Evolutionary conservation across 495 filamentous ascomycete genomes (phyloP).

Genomic region (Xeromyces bisporus): DNA sequence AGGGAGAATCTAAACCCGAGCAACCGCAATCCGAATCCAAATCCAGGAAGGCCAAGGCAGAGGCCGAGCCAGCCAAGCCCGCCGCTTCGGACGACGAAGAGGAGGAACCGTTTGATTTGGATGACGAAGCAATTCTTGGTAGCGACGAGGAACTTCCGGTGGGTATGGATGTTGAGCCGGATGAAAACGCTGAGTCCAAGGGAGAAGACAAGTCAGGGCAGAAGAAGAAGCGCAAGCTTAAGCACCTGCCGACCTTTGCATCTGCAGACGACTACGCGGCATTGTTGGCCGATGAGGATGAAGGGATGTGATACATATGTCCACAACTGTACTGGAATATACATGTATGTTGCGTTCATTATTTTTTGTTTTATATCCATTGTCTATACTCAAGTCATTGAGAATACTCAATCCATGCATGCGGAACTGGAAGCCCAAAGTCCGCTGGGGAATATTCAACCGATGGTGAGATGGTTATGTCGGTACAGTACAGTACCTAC

Average conservation of each 20-base stretch:
- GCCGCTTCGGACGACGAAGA: slow-evolving; percentile 30
- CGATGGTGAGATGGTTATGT: no score
- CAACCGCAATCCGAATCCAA: slow-evolving; percentile 6
- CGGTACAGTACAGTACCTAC: no score
- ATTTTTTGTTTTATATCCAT: no score
- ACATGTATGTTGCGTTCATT: slow-evolving; percentile 1
- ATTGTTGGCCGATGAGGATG: slow-evolving; percentile 60
- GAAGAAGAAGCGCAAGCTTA: slow-evolving; percentile 67
- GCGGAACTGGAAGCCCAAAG: no score
- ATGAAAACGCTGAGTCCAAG: slow-evolving; percentile 17
- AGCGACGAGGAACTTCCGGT: slow-evolving; percentile 39
- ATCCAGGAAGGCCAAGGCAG: slow-evolving; percentile 21
- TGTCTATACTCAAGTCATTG: no score
- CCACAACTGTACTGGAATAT: not conserved
- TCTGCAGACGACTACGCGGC: slow-evolving; percentile 85
- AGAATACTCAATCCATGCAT: no score
- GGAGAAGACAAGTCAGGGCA: slow-evolving; percentile 36
- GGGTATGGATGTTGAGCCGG: slow-evolving; percentile 34
- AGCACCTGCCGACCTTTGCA: slow-evolving; percentile 79
- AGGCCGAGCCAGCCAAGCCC: slow-evolving; percentile 23
- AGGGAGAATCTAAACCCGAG: slow-evolving; percentile 16
- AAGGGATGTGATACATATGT: slow-evolving; percentile 26
- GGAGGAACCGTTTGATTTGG: slow-evolving; percentile 32
- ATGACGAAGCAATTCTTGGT: slow-evolving; percentile 35
- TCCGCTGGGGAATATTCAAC: no score